phyloP scores from a whole-genome alignment of 192 early-diverging fungal genomes.

The Coemansia sp. region DNA sequence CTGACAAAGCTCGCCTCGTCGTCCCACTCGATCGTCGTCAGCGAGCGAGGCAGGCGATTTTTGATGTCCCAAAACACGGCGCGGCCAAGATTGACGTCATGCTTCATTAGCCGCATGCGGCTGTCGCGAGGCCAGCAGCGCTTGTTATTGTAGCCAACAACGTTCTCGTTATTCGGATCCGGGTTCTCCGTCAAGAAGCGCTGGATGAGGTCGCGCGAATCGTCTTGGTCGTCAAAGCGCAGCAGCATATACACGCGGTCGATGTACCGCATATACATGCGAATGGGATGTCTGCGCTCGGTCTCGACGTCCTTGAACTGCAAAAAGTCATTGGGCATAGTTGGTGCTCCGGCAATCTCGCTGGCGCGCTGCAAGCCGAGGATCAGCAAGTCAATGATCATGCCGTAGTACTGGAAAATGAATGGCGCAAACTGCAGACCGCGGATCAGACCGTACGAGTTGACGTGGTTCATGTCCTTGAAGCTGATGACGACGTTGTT shows the following conservation, averaged over 20 bases:
- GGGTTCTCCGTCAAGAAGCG: constrained; percentile 97
- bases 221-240: constrained; percentile 85
- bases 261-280: constrained; percentile 93
- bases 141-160: constrained; percentile 98
- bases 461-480: constrained; percentile 99
- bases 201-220: constrained; percentile 93
- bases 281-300: constrained; percentile 95
- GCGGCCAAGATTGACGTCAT: constrained; percentile 96
- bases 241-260: constrained; percentile 94
- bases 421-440: constrained; percentile 98
- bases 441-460: constrained; percentile 94
- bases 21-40: constrained; percentile 99
- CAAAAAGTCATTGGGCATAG: constrained; percentile 94
- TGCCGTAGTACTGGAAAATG: constrained; percentile 98
- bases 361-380: constrained; percentile 91
- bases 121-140: constrained; percentile 99
- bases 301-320: constrained; percentile 90
- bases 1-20: constrained; percentile 82
- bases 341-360: constrained; percentile 95
- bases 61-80: constrained; percentile 99
- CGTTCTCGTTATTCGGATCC: constrained; percentile 98
- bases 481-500: constrained; percentile 98
- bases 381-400: constrained; percentile 93
- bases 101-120: constrained; percentile 98
- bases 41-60: constrained; percentile 92